Conservation (phyloP, 345 rosid genomes). For the Linum lewisii region DNA sequence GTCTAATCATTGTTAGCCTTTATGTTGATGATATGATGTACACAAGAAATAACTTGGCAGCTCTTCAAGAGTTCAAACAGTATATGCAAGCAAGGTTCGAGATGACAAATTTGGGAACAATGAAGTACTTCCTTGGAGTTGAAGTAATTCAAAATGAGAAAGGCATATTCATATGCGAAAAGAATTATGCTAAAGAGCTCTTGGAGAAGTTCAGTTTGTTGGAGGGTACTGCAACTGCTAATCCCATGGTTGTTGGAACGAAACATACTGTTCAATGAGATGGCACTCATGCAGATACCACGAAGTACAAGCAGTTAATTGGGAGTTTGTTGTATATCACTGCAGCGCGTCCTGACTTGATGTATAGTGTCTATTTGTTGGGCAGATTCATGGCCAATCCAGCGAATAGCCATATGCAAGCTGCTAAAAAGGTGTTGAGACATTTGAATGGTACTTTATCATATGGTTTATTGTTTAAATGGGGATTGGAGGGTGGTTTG, state of each 20-base stretch:
- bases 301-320: not conserved
- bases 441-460: not conserved
- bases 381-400: not conserved
- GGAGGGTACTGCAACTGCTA: not conserved
- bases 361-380: not conserved
- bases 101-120: not conserved
- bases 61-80: not conserved
- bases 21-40: slow-evolving; percentile 5
- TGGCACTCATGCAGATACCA: no score
- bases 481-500: not conserved
- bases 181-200: not conserved
- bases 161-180: not conserved
- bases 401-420: not conserved
- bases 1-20: not conserved
- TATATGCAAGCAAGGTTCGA: not conserved
- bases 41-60: not conserved
- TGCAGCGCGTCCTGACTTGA: not conserved
- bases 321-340: not conserved
- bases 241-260: not conserved
- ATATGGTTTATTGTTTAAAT: not conserved
- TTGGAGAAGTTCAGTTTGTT: not conserved
- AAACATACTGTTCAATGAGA: not conserved
- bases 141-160: not conserved
- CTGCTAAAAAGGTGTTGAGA: not conserved
- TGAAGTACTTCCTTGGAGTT: slow-evolving; percentile 1